Base-by-base conservation (phyloP, 2,329 filamentous ascomycete species). In the Penicillium digitatum region DNA sequence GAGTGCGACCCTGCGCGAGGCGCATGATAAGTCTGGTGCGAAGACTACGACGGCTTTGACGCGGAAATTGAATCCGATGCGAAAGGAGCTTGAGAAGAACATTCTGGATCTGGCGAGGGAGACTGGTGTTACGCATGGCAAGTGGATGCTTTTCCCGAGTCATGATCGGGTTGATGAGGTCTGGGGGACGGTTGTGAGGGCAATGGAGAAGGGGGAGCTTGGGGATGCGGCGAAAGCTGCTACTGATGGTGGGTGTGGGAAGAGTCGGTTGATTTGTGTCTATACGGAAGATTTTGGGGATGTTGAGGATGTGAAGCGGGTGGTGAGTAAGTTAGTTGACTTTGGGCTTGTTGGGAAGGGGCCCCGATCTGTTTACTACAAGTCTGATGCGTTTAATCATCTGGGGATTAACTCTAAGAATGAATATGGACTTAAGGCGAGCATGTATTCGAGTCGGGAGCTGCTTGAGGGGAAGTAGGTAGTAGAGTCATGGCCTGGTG, bases 271-370 rank as follows among this genome's bases (percentile, higher is more conserved):
- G 39, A 84, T 95, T 26, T 92, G 88, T 61, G 77, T 95, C 8
- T 95, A 95, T 70, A 95, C 89, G 5, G 76, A 78, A 39, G 84
- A 95, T 69, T 94, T 91, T 67, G 76, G 76, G 27, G 85, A 95
- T 66, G 78, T 75, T 48, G 75, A 79, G 4, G 89, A 95, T 67
- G 81, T 95, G 6, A 79, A 78, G 27, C 80, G 87, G 40, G 87
- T 95, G 4, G 74, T 93, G 37, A 67, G 77, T 55, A 81, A 77
- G 60, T 71, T 95, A 58, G 79, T 81, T 48, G 77, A 84, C 52
- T 75, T 91, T 55, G 84, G 81, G 8, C 73, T 94, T 35, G 77
- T 87, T 16, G 63, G 67, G 7, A 57, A 61, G 24, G 63, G 66
- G 14, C 20, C 72, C 61, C 46, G 74, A 43, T 74, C 78, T 1